Conservation (phyloP, 2,329 filamentous ascomycete species). For the Cadophora sp. region DNA sequence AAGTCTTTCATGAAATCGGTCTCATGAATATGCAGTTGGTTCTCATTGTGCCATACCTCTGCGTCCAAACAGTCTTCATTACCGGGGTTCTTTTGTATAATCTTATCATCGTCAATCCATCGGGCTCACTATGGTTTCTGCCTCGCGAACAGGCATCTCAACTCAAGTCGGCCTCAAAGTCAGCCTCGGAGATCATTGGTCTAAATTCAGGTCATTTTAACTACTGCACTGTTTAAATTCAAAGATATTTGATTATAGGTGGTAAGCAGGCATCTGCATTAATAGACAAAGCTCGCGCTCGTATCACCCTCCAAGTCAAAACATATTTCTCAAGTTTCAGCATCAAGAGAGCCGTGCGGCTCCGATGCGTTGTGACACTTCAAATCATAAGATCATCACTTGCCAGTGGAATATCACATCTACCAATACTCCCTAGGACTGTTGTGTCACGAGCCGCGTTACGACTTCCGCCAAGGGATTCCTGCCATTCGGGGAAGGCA, state of each 20-base stretch:
- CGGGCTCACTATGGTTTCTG: constrained; percentile 5
- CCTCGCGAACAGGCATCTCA: constrained; percentile 4
- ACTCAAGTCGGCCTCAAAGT: constrained; percentile 4
- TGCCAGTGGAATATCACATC: neutral
- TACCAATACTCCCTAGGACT: neutral
- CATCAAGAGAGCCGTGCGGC: neutral
- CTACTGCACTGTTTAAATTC: neutral
- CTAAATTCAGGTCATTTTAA: neutral
- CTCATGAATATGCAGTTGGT: constrained; percentile 6
- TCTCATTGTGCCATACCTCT: neutral
- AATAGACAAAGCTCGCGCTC: neutral
- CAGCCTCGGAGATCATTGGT: constrained; percentile 2
- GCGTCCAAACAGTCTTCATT: neutral
- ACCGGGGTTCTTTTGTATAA: neutral
- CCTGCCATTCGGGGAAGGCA: neutral
- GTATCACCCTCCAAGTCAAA: constrained; percentile 8
- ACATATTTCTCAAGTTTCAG: constrained; percentile 2
- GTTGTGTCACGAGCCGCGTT: neutral
- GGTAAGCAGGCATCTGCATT: constrained; percentile 7
- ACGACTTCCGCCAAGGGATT: neutral
- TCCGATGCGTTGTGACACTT: constrained; percentile 4
- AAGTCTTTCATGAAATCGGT: neutral
- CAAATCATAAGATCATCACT: neutral
- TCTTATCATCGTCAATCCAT: neutral
- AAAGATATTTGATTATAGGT: constrained; percentile 2